A percentile compares a stretch with the other conserved stretches of the same genome.
phyloP scores from a whole-genome alignment of 2,329 filamentous ascomycete genomes.

The Sphaerulina vaccinii region DNA sequence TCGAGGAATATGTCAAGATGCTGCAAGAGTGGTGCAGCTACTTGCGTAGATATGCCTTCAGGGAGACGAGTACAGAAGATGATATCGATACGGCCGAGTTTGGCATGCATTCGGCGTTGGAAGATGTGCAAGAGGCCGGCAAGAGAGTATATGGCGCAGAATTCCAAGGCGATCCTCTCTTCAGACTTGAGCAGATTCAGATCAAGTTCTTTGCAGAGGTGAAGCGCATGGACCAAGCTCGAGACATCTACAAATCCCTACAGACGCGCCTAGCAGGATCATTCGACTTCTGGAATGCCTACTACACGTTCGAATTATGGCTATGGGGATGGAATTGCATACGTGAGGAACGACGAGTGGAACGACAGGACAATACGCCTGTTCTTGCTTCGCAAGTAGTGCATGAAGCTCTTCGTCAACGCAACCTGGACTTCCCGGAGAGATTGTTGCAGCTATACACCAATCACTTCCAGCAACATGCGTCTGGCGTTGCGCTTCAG shows the following conservation, averaged over 20 bases:
- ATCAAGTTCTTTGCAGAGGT: conserved; percentile 90
- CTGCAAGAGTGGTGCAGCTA: conserved; percentile 95
- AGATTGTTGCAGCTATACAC: conserved; percentile 71
- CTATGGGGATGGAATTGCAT: conserved; percentile 60
- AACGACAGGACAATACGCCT: conserved; percentile 60
- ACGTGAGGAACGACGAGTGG: conserved; percentile 50
- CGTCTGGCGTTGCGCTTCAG: conserved; percentile 72
- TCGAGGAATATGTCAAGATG: conserved; percentile 85
- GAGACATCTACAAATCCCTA: conserved; percentile 70
- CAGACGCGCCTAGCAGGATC: conserved; percentile 68
- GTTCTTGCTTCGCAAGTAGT: conserved; percentile 73
- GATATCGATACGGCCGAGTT: conserved; percentile 85
- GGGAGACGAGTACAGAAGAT: conserved; percentile 70
- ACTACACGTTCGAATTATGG: conserved; percentile 89
- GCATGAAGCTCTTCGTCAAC: conserved; percentile 63
- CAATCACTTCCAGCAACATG: conserved; percentile 86
- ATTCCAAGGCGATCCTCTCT: conserved; percentile 84
- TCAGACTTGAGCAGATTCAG: conserved; percentile 84
- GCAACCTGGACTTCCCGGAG: conserved; percentile 72
- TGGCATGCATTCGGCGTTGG: conserved; percentile 79
- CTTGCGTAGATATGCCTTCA: conserved; percentile 79
- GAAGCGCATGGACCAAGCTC: conserved; percentile 71
- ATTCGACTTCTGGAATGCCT: conserved; percentile 91
- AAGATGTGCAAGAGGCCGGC: conserved; percentile 76
- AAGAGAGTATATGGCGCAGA: conserved; percentile 72